phyloP scores from a whole-genome alignment of 306 rosid genomes.

The Trifolium repens region DNA sequence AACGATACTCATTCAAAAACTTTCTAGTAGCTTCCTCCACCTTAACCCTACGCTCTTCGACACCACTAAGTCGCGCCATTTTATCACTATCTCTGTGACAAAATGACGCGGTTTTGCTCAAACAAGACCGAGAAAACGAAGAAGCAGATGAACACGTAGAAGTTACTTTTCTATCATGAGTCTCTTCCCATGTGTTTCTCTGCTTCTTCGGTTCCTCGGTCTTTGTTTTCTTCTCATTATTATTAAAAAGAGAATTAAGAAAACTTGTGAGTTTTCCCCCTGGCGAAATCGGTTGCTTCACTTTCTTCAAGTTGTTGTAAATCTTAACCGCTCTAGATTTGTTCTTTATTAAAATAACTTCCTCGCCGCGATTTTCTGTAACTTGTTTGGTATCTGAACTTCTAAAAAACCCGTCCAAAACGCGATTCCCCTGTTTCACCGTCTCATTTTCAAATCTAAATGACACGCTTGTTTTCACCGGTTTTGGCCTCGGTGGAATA shows the following conservation, averaged over 20 bases:
- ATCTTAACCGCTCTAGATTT: constrained; percentile 82
- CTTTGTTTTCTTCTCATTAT: constrained; percentile 1
- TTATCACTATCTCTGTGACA: constrained; percentile 9
- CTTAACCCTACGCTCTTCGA: constrained; percentile 42
- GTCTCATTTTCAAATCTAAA: constrained; percentile 44
- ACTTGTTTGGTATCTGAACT: constrained; percentile 20
- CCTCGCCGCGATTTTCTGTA: constrained; percentile 36
- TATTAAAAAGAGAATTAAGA: constrained; percentile 66
- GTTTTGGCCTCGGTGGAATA: constrained; percentile 55
- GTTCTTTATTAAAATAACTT: constrained; percentile 50
- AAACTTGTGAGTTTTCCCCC: constrained; percentile 76
- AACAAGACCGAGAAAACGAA: constrained; percentile 80
- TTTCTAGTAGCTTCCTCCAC: constrained; percentile 59
- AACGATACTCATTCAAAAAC: constrained; percentile 52
- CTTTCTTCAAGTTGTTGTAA: constrained; percentile 77
- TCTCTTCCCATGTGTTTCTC: neutral
- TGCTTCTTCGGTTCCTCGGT: neutral
- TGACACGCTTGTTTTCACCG: constrained; percentile 47
- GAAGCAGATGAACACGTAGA: constrained; percentile 66
- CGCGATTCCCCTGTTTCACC: constrained; percentile 41
- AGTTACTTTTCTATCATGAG: constrained; percentile 34
- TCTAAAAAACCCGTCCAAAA: constrained; percentile 40
- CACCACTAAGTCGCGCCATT: constrained; percentile 5
- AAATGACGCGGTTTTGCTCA: constrained; percentile 61
- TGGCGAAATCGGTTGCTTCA: constrained; percentile 91